Evolutionary conservation across 2,329 filamentous ascomycete genomes (phyloP).

Genomic region (Curvularia hawaiiensis): DNA sequence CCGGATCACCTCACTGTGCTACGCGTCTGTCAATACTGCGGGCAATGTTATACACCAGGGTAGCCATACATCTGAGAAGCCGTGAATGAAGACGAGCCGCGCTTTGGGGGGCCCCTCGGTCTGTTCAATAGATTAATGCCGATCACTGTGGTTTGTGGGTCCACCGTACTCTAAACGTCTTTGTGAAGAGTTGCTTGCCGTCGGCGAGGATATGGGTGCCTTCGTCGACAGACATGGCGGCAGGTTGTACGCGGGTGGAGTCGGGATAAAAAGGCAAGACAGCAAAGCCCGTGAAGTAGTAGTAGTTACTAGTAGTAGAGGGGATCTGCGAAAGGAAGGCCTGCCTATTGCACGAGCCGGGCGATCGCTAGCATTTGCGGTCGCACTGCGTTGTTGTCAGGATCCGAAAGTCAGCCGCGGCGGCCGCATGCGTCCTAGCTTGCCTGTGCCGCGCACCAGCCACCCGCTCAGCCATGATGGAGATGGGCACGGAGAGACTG

Average conservation of each 20-base stretch:
- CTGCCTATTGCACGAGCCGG: neutral
- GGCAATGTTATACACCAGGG: neutral
- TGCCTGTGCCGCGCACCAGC: neutral
- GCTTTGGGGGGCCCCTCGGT: slow-evolving; percentile 65
- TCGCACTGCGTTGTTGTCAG: slow-evolving; percentile 9
- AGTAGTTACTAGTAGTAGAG: neutral
- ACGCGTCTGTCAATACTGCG: slow-evolving; percentile 6
- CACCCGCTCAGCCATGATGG: neutral
- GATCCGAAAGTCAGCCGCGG: slow-evolving; percentile 14
- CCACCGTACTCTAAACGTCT: slow-evolving; percentile 61
- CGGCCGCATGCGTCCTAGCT: slow-evolving; percentile 19
- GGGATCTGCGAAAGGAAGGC: neutral
- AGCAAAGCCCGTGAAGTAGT: neutral
- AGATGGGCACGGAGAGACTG: too few relatives aligned
- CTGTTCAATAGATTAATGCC: slow-evolving; percentile 45
- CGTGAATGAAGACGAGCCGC: slow-evolving; percentile 82
- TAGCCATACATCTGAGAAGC: slow-evolving; percentile 70
- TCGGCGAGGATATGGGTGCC: slow-evolving; percentile 58
- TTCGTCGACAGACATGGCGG: slow-evolving; percentile 54
- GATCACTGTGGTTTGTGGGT: slow-evolving; percentile 7
- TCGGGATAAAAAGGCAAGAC: neutral
- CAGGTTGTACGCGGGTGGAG: neutral
- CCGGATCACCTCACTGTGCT: slow-evolving; percentile 19
- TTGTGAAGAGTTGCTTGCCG: slow-evolving; percentile 62
- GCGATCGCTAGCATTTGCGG: slow-evolving; percentile 2